Evolutionary conservation across 768 basidiomycete species (phyloP).

Genomic region (Xanthoconium stramineum): DNA sequence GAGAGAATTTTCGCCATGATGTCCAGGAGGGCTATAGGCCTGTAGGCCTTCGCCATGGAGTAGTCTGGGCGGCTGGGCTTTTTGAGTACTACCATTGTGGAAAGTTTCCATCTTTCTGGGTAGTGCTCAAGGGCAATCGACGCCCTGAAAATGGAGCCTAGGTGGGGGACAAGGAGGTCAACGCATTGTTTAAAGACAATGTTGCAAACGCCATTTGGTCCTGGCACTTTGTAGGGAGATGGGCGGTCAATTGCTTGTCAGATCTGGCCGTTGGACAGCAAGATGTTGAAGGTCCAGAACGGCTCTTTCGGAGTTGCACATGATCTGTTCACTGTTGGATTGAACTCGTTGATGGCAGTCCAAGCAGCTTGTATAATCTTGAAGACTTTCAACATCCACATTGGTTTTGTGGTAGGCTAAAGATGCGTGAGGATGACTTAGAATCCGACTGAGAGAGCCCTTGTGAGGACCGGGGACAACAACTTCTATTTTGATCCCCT

Average conservation of each 20-base stretch:
- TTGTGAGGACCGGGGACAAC: too few species aligned
- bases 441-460: too few species aligned
- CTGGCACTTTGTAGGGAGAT: too few species aligned
- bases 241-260: too few species aligned
- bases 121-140: not conserved
- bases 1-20: not conserved
- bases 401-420: too few species aligned
- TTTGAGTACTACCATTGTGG: not conserved
- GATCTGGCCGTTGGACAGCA: too few species aligned
- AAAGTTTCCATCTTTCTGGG: not conserved
- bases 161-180: too few species aligned
- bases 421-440: too few species aligned
- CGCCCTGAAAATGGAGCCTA: too few species aligned
- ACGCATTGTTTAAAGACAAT: too few species aligned
- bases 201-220: too few species aligned
- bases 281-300: slow-evolving; percentile 19
- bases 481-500: too few species aligned
- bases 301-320: slow-evolving; percentile 26
- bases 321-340: slow-evolving; percentile 29
- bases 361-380: slow-evolving; percentile 29
- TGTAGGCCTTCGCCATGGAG: not conserved
- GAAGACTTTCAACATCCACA: slow-evolving; percentile 28
- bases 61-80: not conserved
- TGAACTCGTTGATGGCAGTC: slow-evolving; percentile 33
- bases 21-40: not conserved